Base-by-base conservation (phyloP, 2,329 filamentous ascomycete genomes). In the Pseudocercospora musae region DNA sequence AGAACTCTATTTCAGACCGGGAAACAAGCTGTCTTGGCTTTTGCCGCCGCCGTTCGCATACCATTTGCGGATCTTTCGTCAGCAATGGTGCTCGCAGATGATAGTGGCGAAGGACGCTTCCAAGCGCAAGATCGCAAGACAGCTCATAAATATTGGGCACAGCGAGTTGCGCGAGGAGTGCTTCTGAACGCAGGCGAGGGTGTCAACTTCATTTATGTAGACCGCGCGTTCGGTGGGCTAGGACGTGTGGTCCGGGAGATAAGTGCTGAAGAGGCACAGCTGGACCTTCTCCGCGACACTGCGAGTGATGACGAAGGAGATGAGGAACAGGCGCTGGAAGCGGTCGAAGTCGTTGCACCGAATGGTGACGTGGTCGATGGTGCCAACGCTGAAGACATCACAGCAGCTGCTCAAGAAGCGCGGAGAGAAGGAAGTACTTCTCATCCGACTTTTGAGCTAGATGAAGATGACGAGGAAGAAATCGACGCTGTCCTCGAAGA, bases 141-240 rank as follows among this genome's bases (percentile, higher is more conserved):
- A 3, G 80, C 80, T 2, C 74, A 78, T 57, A 69, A 74, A 37
- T 87, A 85, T 69, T 89, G 87, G 87, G 84, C 80, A 4, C 76
- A 84, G 59, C 83, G 83, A 58, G 83, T 89, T 15, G 85, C 82
- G 0, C 78, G 86, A 59, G 84, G 85, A 0, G 68, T 89, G 1
- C 71, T 89, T 52, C 80, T 86, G 92, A 83, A 84, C 67, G 82
- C 82, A 20, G 81, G 79, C 0, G 81, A 81, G 64, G 81, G 79
- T 2, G 77, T 89, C 50, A 82, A 83, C 46, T 87, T 84, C 72
- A 76, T 78, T 15, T 82, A 82, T 64, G 82, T 87, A 20, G 85
- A 87, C 69, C 79, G 80, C 31, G 84, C 85, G 3, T 89, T 87
- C 74, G 86, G 86, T 31, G 87, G 86, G 0, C 72, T 83, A n/a